phyloP scores from a whole-genome alignment of 176 grass and related monocot genomes.

The Lolium rigidum region DNA sequence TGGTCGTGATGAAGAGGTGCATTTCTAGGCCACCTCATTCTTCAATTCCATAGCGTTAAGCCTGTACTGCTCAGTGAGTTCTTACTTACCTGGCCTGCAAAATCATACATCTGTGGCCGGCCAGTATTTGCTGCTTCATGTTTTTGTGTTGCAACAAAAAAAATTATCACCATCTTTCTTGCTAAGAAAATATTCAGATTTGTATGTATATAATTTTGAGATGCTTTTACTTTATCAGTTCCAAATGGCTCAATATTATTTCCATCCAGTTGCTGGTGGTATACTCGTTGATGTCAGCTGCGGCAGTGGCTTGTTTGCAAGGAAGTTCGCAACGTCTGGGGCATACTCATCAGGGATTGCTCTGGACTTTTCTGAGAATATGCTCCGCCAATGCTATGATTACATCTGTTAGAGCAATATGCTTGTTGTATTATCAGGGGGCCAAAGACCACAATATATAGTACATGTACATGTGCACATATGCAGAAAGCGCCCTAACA shows the following conservation, averaged over 20 bases:
- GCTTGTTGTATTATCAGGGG: too few relatives aligned
- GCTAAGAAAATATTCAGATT: background rate
- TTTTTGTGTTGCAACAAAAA: background rate
- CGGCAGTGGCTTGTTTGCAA: slow-evolving; percentile 89
- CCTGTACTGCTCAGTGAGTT: background rate
- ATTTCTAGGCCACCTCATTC: background rate
- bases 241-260: slow-evolving; percentile 92
- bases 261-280: slow-evolving; percentile 67
- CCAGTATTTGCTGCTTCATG: background rate
- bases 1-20: slow-evolving; percentile 89
- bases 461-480: too few relatives aligned
- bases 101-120: background rate
- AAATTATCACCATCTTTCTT: background rate
- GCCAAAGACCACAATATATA: too few relatives aligned
- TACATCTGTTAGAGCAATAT: too few relatives aligned
- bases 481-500: too few relatives aligned
- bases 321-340: slow-evolving; percentile 84
- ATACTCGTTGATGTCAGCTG: slow-evolving; percentile 91
- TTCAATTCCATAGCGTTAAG: background rate
- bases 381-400: slow-evolving; percentile 91
- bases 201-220: slow-evolving; percentile 30
- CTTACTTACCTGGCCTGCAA: background rate
- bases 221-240: slow-evolving; percentile 65
- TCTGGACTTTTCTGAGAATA: slow-evolving; percentile 96
- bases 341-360: slow-evolving; percentile 84